phyloP scores from a whole-genome alignment of 1,284 basidiomycete species.

The Clitocybe nebularis region DNA sequence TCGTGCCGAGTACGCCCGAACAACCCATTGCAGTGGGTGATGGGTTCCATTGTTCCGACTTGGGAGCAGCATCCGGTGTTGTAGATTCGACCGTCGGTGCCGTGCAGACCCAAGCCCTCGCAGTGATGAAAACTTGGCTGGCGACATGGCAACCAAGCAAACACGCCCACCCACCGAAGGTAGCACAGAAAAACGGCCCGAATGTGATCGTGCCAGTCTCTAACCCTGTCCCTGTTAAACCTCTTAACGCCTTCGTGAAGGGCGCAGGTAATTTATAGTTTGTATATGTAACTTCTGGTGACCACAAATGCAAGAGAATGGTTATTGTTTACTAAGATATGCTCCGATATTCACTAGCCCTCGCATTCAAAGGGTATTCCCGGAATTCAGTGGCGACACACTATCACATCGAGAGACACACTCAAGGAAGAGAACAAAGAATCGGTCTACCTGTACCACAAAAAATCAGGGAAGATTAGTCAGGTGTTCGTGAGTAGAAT shows the following conservation, averaged over 20 bases:
- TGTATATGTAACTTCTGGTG: no score
- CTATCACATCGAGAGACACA: constrained; percentile 56
- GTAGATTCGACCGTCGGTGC: constrained; percentile 48
- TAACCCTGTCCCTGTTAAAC: constrained; percentile 17
- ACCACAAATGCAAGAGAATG: no score
- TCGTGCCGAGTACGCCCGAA: constrained; percentile 41
- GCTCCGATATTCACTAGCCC: no score
- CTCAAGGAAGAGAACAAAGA: constrained; percentile 64
- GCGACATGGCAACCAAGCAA: constrained; percentile 34
- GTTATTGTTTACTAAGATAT: no score
- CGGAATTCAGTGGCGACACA: constrained; percentile 49
- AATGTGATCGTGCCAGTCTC: not conserved
- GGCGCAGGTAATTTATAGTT: no score
- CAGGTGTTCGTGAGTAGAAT: not conserved
- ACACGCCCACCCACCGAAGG: not conserved
- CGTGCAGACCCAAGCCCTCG: constrained; percentile 44
- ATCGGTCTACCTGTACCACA: constrained; percentile 53
- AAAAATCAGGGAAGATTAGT: constrained; percentile 1
- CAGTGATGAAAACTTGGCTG: constrained; percentile 46
- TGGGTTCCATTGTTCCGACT: constrained; percentile 68
- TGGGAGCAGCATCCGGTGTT: constrained; percentile 36
- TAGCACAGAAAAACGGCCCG: no score
- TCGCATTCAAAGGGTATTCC: no score
- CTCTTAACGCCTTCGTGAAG: constrained; percentile 31
- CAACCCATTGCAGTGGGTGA: constrained; percentile 56